Evolutionary conservation across 1,284 basidiomycete species (phyloP), one percentile per base, ranked within the genome.

Genomic region (Phlebopus sp.): DNA sequence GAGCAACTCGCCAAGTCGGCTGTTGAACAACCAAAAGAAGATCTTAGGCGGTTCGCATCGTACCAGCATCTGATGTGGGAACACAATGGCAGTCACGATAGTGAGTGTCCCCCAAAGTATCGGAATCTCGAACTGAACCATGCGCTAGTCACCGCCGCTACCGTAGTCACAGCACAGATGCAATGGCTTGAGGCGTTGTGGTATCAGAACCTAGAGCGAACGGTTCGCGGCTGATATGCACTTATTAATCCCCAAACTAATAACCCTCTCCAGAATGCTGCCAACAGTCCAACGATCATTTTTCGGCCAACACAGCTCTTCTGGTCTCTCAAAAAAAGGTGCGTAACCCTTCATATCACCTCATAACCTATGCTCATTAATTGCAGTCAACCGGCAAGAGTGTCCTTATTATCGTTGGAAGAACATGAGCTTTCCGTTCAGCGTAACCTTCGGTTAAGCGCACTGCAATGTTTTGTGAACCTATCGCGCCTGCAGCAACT

Each of bases 11-110:
- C 80, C 36, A 58, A 63, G 11, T 40, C 70, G 8, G 69, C 69
- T 4, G 67, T 69, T 25, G 58, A 66, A 1, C 60, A 67, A 42
- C 58, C 58, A 10, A 42, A 53, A 11, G 62, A 60, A 13, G 63
- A 73, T 13, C 58, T 84, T 23, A 53, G 63, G 27, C 74, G 73
- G 40, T 58, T 82, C 32, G 63, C 76, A 11, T 60, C 72, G 3
- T 83, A 82, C 57, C 78, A 79, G 52, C 80, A 82, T 54, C 58
- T 79, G 10, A 38, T 74, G 35, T 86, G 83, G 84, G 59, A 63
- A 25, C 35, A 64, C 6, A 71, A 79, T 32, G 66, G 66, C 4
- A 62, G 51, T 8, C 55, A 64, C 53, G 54, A 74, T 75, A 57
- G 55, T 75, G 50, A 39, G 52, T 52, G 4, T 34, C 21, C 38